Evolutionary conservation across 2,329 filamentous ascomycete genomes (phyloP).

Genomic region (Fusarium sp.): DNA sequence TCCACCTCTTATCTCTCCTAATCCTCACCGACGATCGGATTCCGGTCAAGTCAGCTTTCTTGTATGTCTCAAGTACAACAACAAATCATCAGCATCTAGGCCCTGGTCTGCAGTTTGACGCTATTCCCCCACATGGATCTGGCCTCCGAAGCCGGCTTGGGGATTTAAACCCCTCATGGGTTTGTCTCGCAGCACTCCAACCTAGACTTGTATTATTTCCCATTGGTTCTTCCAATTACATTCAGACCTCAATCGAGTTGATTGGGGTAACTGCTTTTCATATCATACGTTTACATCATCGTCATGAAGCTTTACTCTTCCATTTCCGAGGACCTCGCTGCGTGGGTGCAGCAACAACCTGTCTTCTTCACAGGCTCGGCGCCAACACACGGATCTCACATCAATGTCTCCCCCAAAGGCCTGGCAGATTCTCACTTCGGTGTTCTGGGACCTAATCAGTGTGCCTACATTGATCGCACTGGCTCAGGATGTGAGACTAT

Average conservation of each 20-base stretch:
- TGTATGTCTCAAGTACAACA: slow-evolving; percentile 33
- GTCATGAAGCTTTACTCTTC: slow-evolving; percentile 68
- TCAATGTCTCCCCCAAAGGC: slow-evolving; percentile 83
- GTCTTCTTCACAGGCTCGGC: slow-evolving; percentile 81
- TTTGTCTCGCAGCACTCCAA: slow-evolving; percentile 30
- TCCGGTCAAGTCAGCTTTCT: slow-evolving; percentile 18
- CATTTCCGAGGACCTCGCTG: slow-evolving; percentile 63
- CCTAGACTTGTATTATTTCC: slow-evolving; percentile 19
- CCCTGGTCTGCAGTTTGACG: slow-evolving; percentile 21
- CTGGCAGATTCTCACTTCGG: slow-evolving; percentile 69
- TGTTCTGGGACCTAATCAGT: slow-evolving; percentile 65
- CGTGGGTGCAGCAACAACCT: slow-evolving; percentile 73
- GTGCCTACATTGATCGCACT: slow-evolving; percentile 77
- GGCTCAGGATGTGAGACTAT: slow-evolving; percentile 82
- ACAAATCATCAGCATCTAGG: slow-evolving; percentile 21
- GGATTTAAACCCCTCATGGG: slow-evolving; percentile 22
- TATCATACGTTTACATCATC: slow-evolving; percentile 33
- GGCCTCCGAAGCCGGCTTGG: slow-evolving; percentile 9
- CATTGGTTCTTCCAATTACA: slow-evolving; percentile 25
- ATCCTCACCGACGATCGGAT: slow-evolving; percentile 35
- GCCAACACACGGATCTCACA: slow-evolving; percentile 70
- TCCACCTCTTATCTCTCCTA: slow-evolving; percentile 30
- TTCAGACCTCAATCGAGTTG: slow-evolving; percentile 20
- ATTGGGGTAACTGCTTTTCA: slow-evolving; percentile 33
- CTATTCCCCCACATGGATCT: slow-evolving; percentile 37